Evolutionary conservation across 2,329 filamentous ascomycete genomes (phyloP), one percentile per base, ranked within the genome.

Genomic region (Ceratocystis eucalypticola): DNA sequence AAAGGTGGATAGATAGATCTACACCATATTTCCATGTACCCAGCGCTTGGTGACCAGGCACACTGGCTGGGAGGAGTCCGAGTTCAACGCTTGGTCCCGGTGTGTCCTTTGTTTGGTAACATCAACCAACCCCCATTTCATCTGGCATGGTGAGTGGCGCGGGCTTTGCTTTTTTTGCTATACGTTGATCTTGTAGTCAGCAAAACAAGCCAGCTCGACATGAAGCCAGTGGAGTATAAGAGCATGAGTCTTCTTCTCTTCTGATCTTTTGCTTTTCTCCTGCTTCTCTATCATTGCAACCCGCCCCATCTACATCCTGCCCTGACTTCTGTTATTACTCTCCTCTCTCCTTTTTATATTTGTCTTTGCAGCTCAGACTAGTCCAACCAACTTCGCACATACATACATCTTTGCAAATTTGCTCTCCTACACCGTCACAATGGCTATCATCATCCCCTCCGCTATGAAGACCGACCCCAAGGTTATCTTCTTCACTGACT

Each of bases 401-500:
- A 65, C 8, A 65, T n/a, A 65, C 2, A 65, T 65, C 53, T 62
- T 65, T 41, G 45, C 53, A 41, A 8, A 7, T 44, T 20, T 41
- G 37, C 8, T 5, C 20, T 25, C 30, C 44, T 53, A 30, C 59
- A 64, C 62, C 66, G 53, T 65, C 64, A 68, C 41, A 48, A 68
- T 68, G 66, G 64, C 66, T 30, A 66, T 68, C 53, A 65, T 46
- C 22, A 53, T 68, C 50, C 67, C 67, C 50, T 65, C 67, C 45
- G 65, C 67, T 15, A 69, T 87, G 75, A 79, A 79, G 72, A 85
- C 80, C 67, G 85, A 88, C 74, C 92, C 92, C 64, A 88, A 91
- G 77, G 89, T 90, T 80, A 92, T 99, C 80, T 96, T 99, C 83
- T 97, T 97, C 80, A 96, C 92, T 71, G 94, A 99, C 78, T 97